These are phyloP conservation scores for Globisporangium mamillatum DNA, from an alignment of 352 stramenopile species.

Conservation along the genomic window DNA sequence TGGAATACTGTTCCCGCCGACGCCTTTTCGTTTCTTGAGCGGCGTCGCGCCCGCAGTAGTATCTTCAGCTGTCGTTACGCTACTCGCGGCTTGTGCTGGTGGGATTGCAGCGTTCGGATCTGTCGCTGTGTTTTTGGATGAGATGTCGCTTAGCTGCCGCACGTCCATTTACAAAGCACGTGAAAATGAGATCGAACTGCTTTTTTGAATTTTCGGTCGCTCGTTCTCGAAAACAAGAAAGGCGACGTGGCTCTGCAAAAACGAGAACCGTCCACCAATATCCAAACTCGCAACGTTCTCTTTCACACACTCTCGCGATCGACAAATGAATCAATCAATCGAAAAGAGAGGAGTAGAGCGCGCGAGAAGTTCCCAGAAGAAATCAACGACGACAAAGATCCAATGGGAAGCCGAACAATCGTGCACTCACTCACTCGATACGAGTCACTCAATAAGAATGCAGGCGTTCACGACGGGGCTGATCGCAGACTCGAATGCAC, in stretches of 20 bases:
- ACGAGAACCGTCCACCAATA: background rate
- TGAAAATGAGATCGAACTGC: background rate
- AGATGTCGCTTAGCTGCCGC: conserved; percentile 7
- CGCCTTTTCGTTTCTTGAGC: conserved; percentile 49
- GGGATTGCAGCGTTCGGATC: conserved; percentile 3
- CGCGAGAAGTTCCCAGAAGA: background rate
- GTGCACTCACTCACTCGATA: background rate
- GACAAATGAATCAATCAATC: background rate
- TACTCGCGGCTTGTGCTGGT: background rate
- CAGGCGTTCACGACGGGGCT: background rate
- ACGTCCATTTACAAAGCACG: conserved; percentile 13
- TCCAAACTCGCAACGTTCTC: background rate
- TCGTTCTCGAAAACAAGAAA: background rate
- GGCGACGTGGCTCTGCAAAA: background rate
- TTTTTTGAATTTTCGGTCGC: background rate
- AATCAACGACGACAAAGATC: conserved; percentile 1
- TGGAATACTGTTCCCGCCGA: conserved; percentile 13
- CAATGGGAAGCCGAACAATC: background rate
- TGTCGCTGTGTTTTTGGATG: background rate
- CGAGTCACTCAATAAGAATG: background rate
- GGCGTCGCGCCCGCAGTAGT: conserved; percentile 34
- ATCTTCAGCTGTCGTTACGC: background rate
- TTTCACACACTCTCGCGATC: background rate
- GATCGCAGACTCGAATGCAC: background rate
- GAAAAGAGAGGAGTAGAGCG: background rate